Percentiles rank a stretch among this genome's conserved stretches.
These are phyloP conservation scores for Macrocystidia cucumis DNA, from an alignment of 1,284 basidiomycete species.

Conservation along the genomic window DNA sequence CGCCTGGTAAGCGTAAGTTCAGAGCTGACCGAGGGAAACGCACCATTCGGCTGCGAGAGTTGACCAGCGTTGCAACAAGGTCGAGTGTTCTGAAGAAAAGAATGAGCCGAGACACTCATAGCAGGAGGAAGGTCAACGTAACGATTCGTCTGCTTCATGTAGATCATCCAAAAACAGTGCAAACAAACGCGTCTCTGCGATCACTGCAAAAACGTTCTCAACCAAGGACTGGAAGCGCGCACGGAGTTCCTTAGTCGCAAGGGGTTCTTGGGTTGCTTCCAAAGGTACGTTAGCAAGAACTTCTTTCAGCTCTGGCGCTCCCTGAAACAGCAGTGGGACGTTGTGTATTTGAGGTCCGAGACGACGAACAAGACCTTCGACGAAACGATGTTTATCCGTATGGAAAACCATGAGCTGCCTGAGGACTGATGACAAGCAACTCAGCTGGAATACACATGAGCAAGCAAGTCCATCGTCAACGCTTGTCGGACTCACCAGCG, in stretches of 20 bases:
- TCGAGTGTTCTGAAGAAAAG: conserved; percentile 42
- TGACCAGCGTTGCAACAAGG: conserved; percentile 52
- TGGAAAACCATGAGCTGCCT: conserved; percentile 67
- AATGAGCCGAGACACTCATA: conserved; percentile 3
- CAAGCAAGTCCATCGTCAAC: background rate
- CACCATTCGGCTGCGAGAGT: conserved; percentile 59
- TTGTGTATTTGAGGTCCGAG: conserved; percentile 64
- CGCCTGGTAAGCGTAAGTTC: conserved; percentile 5
- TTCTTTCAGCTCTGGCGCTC: conserved; percentile 59
- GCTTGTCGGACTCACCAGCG: conserved; percentile 35
- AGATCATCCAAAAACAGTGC: conserved; percentile 66
- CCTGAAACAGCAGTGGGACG: conserved; percentile 59
- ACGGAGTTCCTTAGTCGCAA: conserved; percentile 51
- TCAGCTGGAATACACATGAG: conserved; percentile 30
- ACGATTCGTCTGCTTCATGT: conserved; percentile 67
- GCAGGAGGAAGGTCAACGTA: conserved; percentile 11
- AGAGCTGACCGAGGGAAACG: conserved; percentile 9
- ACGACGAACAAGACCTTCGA: conserved; percentile 43
- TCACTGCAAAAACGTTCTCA: conserved; percentile 58
- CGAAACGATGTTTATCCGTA: conserved; percentile 62
- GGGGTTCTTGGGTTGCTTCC: conserved; percentile 42
- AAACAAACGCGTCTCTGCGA: conserved; percentile 59
- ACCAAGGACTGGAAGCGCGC: conserved; percentile 62
- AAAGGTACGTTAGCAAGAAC: conserved; percentile 46
- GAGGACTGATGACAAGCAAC: conserved; percentile 60